Evolutionary conservation across 2,329 filamentous ascomycete species (phyloP).

Genomic region (Endoconidiophora polonica): DNA sequence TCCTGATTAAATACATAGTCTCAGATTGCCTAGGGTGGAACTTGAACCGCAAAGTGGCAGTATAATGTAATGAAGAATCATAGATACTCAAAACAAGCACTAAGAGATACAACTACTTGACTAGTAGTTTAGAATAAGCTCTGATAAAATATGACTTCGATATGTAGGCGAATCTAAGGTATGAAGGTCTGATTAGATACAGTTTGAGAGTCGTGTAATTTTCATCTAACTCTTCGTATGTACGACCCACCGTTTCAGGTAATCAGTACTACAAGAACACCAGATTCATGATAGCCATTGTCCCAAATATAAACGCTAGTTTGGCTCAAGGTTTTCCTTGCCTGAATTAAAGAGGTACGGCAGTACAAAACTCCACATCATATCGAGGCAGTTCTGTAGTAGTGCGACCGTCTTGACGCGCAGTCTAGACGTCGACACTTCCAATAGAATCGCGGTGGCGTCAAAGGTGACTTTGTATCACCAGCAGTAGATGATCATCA

Average conservation of each 20-base stretch:
- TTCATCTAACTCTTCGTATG: conserved; percentile 9
- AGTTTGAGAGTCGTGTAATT: too few relatives aligned
- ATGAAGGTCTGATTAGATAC: too few relatives aligned
- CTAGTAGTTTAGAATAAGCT: too few relatives aligned
- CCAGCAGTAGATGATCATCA: conserved; percentile 20
- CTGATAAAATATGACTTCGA: too few relatives aligned
- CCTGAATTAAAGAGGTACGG: conserved; percentile 16
- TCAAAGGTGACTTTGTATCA: conserved; percentile 23
- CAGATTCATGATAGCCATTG: conserved; percentile 18
- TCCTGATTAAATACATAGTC: too few relatives aligned
- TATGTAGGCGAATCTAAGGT: too few relatives aligned
- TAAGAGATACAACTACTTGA: too few relatives aligned
- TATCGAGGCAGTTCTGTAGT: conserved; percentile 17
- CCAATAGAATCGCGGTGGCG: conserved; percentile 22
- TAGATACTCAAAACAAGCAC: too few relatives aligned
- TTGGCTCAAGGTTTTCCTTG: conserved; percentile 19
- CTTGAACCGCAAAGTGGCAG: too few relatives aligned
- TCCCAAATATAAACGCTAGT: conserved; percentile 23
- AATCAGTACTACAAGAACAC: conserved; percentile 9
- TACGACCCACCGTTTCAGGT: conserved; percentile 9
- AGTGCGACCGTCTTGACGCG: conserved; percentile 24
- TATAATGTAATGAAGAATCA: too few relatives aligned
- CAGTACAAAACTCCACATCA: conserved; percentile 12
- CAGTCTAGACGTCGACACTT: conserved; percentile 21
- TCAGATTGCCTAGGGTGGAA: too few relatives aligned